Percentiles rank a stretch among this genome's conserved stretches.
phyloP scores from a whole-genome alignment of 2,329 filamentous ascomycete species.

The Paecilomyces fulvus region DNA sequence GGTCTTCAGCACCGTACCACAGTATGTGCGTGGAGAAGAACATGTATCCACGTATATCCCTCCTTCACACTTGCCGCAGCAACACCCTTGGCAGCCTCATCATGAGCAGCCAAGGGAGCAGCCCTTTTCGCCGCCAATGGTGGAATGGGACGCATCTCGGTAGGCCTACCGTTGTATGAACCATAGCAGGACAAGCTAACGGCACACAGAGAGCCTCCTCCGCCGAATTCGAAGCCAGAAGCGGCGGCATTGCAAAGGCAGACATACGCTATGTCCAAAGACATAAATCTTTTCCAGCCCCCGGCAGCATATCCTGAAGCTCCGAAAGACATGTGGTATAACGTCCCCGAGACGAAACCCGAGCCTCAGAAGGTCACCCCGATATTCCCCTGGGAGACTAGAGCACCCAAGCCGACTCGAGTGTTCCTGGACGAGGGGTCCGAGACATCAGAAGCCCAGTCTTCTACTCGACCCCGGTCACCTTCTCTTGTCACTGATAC shows the following conservation, averaged over 20 bases:
- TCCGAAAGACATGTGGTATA: slow-evolving; percentile 80
- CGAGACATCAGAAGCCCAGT: background rate
- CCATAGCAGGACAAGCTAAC: slow-evolving; percentile 10
- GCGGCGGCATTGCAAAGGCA: slow-evolving; percentile 71
- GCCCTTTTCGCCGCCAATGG: slow-evolving; percentile 48
- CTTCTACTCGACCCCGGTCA: background rate
- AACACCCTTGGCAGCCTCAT: background rate
- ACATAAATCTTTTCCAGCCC: slow-evolving; percentile 65
- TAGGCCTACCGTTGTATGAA: slow-evolving; percentile 26
- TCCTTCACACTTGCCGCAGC: background rate
- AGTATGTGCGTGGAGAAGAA: slow-evolving; percentile 39
- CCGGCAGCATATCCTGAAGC: slow-evolving; percentile 72
- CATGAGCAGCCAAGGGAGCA: slow-evolving; percentile 20
- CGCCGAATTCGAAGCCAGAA: slow-evolving; percentile 66
- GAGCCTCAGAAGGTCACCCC: slow-evolving; percentile 53
- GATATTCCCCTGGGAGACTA: slow-evolving; percentile 86
- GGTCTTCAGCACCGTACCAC: slow-evolving; percentile 31
- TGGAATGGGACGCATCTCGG: slow-evolving; percentile 56
- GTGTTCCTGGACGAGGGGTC: slow-evolving; percentile 33
- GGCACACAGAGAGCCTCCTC: slow-evolving; percentile 49
- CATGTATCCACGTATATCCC: slow-evolving; percentile 26
- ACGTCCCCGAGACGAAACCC: slow-evolving; percentile 56
- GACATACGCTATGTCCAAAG: slow-evolving; percentile 75
- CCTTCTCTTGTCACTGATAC: background rate
- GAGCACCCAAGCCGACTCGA: slow-evolving; percentile 51